A percentile compares a stretch with the other conserved stretches of the same genome.
Evolutionary conservation across 306 rosid species (phyloP).

Genomic region (Fragaria nilgerrensis): DNA sequence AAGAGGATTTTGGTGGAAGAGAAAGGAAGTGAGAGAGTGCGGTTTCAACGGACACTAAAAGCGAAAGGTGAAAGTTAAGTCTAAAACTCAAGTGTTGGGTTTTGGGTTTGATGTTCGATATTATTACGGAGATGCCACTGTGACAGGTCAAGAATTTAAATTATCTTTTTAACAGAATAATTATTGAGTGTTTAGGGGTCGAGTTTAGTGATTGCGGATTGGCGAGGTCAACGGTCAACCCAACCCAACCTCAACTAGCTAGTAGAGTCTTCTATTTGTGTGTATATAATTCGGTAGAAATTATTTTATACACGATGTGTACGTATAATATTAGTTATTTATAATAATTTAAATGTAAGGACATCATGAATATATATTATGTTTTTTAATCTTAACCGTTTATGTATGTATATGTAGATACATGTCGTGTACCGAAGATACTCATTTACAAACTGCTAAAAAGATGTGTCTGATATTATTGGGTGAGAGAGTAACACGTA

Average conservation of each 20-base stretch:
- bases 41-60: conserved; percentile 58
- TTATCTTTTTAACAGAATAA: background rate
- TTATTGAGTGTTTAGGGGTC: too few relatives aligned
- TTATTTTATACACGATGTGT: too few relatives aligned
- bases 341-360: too few relatives aligned
- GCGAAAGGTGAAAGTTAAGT: conserved; percentile 5
- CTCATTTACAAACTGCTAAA: too few relatives aligned
- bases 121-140: conserved; percentile 38
- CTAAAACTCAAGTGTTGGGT: background rate
- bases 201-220: background rate
- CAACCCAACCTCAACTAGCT: background rate
- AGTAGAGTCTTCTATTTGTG: background rate
- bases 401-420: too few relatives aligned
- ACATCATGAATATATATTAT: too few relatives aligned
- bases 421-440: too few relatives aligned
- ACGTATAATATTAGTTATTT: too few relatives aligned
- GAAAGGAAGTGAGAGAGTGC: conserved; percentile 17
- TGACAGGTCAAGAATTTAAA: background rate
- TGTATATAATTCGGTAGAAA: too few relatives aligned
- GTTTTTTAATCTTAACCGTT: too few relatives aligned
- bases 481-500: background rate
- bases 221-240: background rate
- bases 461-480: too few relatives aligned
- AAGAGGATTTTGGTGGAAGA: conserved; percentile 10
- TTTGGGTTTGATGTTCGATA: conserved; percentile 17